Conservation (phyloP, 257 asterid genomes). For the Forsythia suspensa region DNA sequence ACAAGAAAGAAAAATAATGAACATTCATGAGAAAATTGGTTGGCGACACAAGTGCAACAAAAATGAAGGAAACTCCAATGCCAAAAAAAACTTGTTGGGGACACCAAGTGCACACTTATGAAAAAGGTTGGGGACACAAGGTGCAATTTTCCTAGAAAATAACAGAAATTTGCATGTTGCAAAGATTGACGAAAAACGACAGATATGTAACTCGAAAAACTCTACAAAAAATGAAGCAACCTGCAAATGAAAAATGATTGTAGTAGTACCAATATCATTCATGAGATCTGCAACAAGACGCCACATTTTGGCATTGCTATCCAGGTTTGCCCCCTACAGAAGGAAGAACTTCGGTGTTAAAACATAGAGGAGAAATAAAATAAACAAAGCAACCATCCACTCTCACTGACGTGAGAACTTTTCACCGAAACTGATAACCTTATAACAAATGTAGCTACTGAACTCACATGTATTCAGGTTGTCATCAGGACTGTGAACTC, state of each 20-base stretch:
- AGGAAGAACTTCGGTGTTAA: background rate
- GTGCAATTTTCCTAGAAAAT: background rate
- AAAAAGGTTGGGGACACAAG: background rate
- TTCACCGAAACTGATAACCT: background rate
- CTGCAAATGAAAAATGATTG: conserved; percentile 5
- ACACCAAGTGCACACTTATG: background rate
- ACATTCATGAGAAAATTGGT: background rate
- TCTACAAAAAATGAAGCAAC: background rate
- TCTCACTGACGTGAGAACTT: background rate
- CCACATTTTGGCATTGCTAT: conserved; percentile 98
- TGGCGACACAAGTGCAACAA: background rate
- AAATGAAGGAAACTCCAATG: background rate
- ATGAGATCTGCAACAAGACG: conserved; percentile 98
- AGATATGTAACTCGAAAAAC: background rate
- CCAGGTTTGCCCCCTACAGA: conserved; percentile 84
- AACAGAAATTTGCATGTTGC: too few relatives aligned
- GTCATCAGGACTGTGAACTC: background rate
- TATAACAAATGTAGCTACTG: background rate
- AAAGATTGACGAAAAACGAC: background rate
- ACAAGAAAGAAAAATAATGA: background rate
- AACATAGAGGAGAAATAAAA: background rate
- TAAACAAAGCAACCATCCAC: background rate
- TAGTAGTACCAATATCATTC: conserved; percentile 82
- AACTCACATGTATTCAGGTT: background rate
- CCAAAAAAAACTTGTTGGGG: background rate